Evolutionary conservation across 2,329 filamentous ascomycete genomes (phyloP), one percentile per base, ranked within the genome.

Genomic region (Nigrospora sphaerica): DNA sequence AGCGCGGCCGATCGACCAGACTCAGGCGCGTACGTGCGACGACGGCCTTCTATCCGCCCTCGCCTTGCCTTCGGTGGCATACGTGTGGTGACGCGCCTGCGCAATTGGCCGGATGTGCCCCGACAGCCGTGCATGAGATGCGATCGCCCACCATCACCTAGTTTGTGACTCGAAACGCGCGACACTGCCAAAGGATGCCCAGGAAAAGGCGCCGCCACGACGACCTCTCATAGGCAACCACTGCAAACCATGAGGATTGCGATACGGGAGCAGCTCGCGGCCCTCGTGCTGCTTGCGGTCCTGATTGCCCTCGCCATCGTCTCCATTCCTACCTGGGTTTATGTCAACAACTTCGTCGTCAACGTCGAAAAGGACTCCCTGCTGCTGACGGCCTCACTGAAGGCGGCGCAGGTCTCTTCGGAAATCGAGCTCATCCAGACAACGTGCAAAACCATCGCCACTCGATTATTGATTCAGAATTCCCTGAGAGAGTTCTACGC

Each of bases 251-350:
- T 95, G 88, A 82, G 89, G 65, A 81, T 95, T 63, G 85, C 86
- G 48, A 95, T 95, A 59, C 80, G 89, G 55, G 84, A 91, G 69
- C 91, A 96, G 77, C 77, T 96, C 57, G 88, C 82, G 54, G 75
- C 83, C 64, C 75, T 95, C 53, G 88, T 95, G 58, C 72, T 93
- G 53, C 61, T 88, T 49, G 81, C 86, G 49, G 83, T 88, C 42
- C 77, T 95, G 47, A 70, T 86, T 47, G 83, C 85, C 45, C 77
- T 95, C 51, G 81, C 85, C 46, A 81, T 95, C 51, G 77, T 95
- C 50, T 82, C 88, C 14, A 78, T 95, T 52, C 88, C 90, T 57
- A 87, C 84, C 62, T 80, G 76, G 76, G 64, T 80, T 47, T 80
- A 73, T 52, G 75, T 80, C 57, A 73, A 79, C 55, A 62, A 66